Evolutionary conservation across 163 green algal genomes (phyloP), one percentile per base, ranked within the genome.

Genomic region (Scenedesmus sp.): DNA sequence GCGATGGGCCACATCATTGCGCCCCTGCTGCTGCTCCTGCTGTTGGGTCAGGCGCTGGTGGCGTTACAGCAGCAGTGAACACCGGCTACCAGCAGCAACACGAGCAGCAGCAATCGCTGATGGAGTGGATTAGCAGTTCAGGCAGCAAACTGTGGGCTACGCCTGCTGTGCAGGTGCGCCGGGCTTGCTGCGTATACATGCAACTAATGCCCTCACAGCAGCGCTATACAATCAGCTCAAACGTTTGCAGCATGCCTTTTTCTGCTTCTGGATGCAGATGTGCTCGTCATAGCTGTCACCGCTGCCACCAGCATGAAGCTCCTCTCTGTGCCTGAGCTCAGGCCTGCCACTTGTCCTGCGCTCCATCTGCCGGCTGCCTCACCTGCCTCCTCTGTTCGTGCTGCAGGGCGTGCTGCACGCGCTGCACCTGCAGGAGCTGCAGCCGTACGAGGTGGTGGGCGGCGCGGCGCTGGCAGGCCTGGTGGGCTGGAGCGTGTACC

Each of bases 401-500:
- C 3, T 82, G 77, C 89, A 92, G 89, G 89, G 64, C 60, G 57
- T 46, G 18, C 66, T 88, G 8, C 34, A 89, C 7, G 81, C 81
- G 4, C 52, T 89, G 56, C 23, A 89, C 34, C 89, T 92, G 10
- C 26, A 84, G 55, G 89, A 74, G 20, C 2, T 84, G 34, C 59
- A 66, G 15, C 64, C 82, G n/a, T 92, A 74, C 20, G 62, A 92
- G 66, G 16, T 89, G 18, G 89, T 57, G 4, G 66, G 54, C n/a
- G 89, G 64, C 1, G 62, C 56, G 59, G 89, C 62, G 23, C 46
- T 81, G 23, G 89, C 82, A 70, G 89, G 34, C 81, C 81, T 89
- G 9, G 62, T 85, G 7, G 66, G 77, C 20, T 89, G 34, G 23
- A 26, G 34, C 5, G 7, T 92, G 3, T 92, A 89, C 60, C 55